Conservation (phyloP, 257 asterid genomes). For the Lycium barbarum region DNA sequence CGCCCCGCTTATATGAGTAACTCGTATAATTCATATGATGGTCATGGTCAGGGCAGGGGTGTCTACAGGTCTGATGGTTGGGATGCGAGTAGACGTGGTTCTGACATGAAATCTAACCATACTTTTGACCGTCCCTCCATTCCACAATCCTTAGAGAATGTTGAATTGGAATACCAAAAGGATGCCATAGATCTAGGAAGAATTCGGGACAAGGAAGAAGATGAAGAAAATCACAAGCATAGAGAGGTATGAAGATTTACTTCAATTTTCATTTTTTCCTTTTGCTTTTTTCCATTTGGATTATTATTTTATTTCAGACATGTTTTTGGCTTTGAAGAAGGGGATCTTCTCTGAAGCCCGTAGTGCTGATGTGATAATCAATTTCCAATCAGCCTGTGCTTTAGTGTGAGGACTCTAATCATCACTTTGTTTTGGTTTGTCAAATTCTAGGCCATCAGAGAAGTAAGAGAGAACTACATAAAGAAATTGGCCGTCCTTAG, state of each 20-base stretch:
- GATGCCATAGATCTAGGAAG: constrained; percentile 89
- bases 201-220: constrained; percentile 94
- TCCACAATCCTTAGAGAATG: constrained; percentile 75
- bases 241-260: constrained; percentile 73
- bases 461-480: constrained; percentile 70
- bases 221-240: constrained; percentile 84
- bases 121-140: constrained; percentile 60
- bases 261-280: background rate
- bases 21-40: constrained; percentile 64
- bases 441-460: constrained; percentile 68
- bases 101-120: constrained; percentile 56
- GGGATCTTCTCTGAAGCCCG: background rate
- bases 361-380: background rate
- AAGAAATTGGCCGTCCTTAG: constrained; percentile 63
- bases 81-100: constrained; percentile 67
- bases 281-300: background rate
- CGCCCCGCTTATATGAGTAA: constrained; percentile 54
- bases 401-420: background rate
- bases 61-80: constrained; percentile 69
- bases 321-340: background rate
- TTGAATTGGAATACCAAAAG: constrained; percentile 71
- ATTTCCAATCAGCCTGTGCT: background rate
- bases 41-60: constrained; percentile 71
- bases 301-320: background rate
- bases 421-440: constrained; percentile 31